Evolutionary conservation across 2,329 filamentous ascomycete genomes (phyloP).

Genomic region (Botrytis byssoidea): DNA sequence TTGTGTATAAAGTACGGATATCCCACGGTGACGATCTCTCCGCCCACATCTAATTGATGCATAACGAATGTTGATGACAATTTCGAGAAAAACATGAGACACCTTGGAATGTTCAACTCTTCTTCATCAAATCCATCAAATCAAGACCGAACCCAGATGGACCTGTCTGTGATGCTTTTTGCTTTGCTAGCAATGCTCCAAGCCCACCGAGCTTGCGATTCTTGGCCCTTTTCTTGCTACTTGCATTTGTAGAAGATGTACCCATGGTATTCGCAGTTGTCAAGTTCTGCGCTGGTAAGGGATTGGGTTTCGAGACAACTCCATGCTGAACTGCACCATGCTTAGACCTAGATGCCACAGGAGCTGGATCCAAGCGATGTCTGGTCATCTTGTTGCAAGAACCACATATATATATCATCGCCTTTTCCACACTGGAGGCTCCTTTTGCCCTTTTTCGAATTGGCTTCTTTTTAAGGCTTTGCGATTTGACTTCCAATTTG

Average conservation of each 20-base stretch:
- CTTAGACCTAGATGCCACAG: conserved; percentile 11
- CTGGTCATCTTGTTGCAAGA: conserved; percentile 34
- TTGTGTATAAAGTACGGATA: neutral
- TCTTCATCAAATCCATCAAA: conserved; percentile 44
- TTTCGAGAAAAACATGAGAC: neutral
- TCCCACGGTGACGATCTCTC: neutral
- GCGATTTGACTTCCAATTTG: conserved; percentile 25
- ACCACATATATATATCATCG: conserved; percentile 35
- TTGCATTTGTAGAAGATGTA: conserved; percentile 49
- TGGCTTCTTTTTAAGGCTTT: conserved; percentile 1
- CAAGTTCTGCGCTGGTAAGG: neutral
- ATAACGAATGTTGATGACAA: neutral
- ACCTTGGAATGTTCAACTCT: conserved; percentile 24
- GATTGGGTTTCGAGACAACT: neutral
- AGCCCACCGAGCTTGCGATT: conserved; percentile 60
- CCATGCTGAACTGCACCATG: conserved; percentile 2
- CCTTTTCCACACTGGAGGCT: conserved; percentile 20
- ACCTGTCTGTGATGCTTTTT: conserved; percentile 28
- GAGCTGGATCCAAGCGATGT: conserved; percentile 22
- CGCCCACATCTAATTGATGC: neutral
- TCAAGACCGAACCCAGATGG: conserved; percentile 38
- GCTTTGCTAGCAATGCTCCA: conserved; percentile 56
- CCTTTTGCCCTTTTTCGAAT: neutral
- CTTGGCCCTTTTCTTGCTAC: conserved; percentile 65
- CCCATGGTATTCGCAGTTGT: conserved; percentile 29